phyloP scores from a whole-genome alignment of 371 early-diverging fungal genomes.

The Mortierella polycephala region DNA sequence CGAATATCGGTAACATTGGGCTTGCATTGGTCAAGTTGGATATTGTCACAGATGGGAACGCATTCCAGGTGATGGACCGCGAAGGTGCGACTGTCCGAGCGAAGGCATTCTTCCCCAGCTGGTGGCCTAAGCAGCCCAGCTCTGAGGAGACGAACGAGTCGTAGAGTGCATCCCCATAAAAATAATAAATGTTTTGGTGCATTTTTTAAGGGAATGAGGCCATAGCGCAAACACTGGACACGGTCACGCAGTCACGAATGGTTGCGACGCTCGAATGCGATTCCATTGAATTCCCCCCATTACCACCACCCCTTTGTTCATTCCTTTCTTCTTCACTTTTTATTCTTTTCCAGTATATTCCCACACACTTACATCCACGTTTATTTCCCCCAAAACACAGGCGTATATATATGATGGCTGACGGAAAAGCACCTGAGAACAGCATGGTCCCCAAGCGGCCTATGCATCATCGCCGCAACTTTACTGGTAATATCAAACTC shows the following conservation, averaged over 20 bases:
- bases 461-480: constrained; percentile 54
- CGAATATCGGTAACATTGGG: constrained; percentile 81
- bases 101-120: constrained; percentile 65
- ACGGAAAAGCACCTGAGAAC: constrained; percentile 32
- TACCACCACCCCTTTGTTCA: constrained; percentile 1
- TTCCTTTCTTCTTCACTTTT: constrained; percentile 6
- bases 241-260: neutral
- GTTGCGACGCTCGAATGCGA: too few relatives aligned
- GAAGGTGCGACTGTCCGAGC: constrained; percentile 55
- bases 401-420: constrained; percentile 27
- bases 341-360: constrained; percentile 4
- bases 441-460: constrained; percentile 41
- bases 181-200: neutral
- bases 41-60: constrained; percentile 57
- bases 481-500: constrained; percentile 27
- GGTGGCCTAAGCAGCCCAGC: constrained; percentile 59
- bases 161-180: neutral
- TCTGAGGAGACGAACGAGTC: constrained; percentile 8
- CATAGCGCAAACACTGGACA: neutral
- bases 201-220: too few relatives aligned
- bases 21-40: constrained; percentile 90
- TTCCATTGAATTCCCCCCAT: neutral
- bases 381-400: constrained; percentile 3
- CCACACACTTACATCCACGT: constrained; percentile 5
- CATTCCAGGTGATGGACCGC: constrained; percentile 55